These are phyloP conservation scores for Trichoderma gracile DNA, from an alignment of 2,329 filamentous ascomycete genomes.

Conservation along the genomic window DNA sequence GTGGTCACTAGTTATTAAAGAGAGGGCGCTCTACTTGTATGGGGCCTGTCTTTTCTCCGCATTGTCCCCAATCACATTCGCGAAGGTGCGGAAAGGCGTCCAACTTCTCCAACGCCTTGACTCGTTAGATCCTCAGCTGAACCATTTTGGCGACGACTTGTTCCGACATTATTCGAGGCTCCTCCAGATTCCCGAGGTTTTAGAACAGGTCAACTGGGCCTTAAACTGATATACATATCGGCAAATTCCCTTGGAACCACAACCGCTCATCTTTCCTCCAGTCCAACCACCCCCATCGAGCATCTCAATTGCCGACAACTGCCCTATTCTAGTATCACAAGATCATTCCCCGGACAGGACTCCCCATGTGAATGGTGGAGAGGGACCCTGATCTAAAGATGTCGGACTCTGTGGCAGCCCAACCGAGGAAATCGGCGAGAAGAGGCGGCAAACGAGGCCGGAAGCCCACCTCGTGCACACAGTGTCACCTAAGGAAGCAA, in stretches of 20 bases:
- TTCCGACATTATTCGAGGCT: neutral
- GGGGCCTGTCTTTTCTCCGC: conserved; percentile 1
- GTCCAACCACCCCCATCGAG: neutral
- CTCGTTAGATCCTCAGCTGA: neutral
- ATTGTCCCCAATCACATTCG: neutral
- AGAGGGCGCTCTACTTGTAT: neutral
- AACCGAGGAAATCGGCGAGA: neutral
- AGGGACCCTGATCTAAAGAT: neutral
- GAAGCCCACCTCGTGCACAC: conserved; percentile 19
- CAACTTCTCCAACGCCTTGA: neutral
- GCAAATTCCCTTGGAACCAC: conserved; percentile 4
- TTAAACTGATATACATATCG: conserved; percentile 12
- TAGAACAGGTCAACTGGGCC: neutral
- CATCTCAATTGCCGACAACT: conserved; percentile 9
- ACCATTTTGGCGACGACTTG: neutral
- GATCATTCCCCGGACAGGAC: neutral
- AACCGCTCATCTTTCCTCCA: neutral
- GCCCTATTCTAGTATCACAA: neutral
- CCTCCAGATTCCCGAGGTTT: conserved; percentile 2
- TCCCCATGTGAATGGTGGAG: neutral
- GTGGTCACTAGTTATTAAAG: neutral
- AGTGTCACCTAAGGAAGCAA: conserved; percentile 17
- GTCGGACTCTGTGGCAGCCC: conserved; percentile 10
- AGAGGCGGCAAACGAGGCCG: conserved; percentile 19
- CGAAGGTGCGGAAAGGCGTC: conserved; percentile 4